Conservation (phyloP, 805 yeast species). For the Saccharomycopsis fermentans region DNA sequence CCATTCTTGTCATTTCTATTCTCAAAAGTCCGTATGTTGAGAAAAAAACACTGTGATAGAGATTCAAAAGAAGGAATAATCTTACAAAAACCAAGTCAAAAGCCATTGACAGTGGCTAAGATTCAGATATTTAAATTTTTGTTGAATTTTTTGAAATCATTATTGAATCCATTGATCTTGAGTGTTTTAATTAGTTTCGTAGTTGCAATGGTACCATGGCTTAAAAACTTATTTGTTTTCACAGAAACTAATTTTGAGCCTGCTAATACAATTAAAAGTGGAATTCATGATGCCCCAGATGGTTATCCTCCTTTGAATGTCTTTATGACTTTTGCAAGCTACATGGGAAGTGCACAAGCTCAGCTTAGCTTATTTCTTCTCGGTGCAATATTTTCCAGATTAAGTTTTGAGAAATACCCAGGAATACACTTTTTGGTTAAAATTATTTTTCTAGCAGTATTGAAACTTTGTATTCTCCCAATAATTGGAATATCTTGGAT, state of each 20-base stretch:
- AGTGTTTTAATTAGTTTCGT: constrained; percentile 53
- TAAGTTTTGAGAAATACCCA: constrained; percentile 26
- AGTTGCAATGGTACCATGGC: constrained; percentile 78
- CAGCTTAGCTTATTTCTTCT: constrained; percentile 73
- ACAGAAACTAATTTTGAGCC: constrained; percentile 28
- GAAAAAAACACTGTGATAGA: background rate
- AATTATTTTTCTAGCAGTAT: constrained; percentile 45
- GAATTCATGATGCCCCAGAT: constrained; percentile 75
- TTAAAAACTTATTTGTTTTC: constrained; percentile 54
- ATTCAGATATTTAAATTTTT: constrained; percentile 6
- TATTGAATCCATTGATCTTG: constrained; percentile 60
- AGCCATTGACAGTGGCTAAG: constrained; percentile 16
- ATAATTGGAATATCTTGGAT: constrained; percentile 64
- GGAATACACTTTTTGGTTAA: constrained; percentile 30
- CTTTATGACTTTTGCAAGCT: constrained; percentile 67
- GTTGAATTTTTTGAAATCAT: constrained; percentile 35
- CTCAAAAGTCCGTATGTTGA: background rate
- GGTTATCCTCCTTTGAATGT: constrained; percentile 73
- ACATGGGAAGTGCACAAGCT: constrained; percentile 78
- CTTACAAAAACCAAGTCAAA: background rate
- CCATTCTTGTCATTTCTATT: background rate
- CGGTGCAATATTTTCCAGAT: constrained; percentile 81
- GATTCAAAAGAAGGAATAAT: background rate
- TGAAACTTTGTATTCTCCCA: constrained; percentile 62
- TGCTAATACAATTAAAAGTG: constrained; percentile 11